Conservation (phyloP, 2,329 filamentous ascomycete genomes). For the Neonectria punicea region DNA sequence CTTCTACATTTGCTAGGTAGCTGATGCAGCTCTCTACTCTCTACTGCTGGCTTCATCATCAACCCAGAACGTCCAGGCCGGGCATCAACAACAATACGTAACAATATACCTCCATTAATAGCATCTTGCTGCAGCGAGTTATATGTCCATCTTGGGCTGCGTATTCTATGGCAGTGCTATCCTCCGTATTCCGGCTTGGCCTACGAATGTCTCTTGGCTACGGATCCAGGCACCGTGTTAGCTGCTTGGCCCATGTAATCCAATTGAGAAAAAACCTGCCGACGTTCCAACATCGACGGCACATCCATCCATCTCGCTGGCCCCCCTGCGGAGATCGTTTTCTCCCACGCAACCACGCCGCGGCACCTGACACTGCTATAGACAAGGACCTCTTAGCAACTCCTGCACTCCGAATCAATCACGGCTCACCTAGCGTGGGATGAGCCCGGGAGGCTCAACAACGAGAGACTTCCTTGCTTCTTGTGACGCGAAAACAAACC, state of each 20-base stretch:
- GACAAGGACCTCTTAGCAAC: constrained; percentile 18
- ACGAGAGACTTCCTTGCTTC: not conserved
- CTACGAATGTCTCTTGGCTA: not conserved
- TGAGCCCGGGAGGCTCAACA: constrained; percentile 4
- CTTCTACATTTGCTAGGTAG: not conserved
- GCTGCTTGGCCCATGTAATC: constrained; percentile 4
- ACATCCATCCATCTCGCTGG: constrained; percentile 6
- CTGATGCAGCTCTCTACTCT: not conserved
- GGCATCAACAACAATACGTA: not conserved
- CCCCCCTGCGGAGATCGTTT: constrained; percentile 8
- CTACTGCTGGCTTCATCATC: not conserved
- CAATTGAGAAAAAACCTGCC: not conserved
- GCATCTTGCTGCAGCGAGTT: not conserved
- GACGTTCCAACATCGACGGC: constrained; percentile 7
- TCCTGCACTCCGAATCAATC: not conserved
- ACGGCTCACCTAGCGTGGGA: not conserved
- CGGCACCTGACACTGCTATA: constrained; percentile 12
- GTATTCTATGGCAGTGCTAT: not conserved
- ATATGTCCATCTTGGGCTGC: not conserved
- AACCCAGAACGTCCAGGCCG: not conserved
- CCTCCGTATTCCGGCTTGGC: not conserved
- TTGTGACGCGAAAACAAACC: not conserved
- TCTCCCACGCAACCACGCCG: not conserved
- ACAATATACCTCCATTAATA: not conserved
- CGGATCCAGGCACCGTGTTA: not conserved